phyloP scores from a whole-genome alignment of 345 rosid genomes.

The Psidium guajava region DNA sequence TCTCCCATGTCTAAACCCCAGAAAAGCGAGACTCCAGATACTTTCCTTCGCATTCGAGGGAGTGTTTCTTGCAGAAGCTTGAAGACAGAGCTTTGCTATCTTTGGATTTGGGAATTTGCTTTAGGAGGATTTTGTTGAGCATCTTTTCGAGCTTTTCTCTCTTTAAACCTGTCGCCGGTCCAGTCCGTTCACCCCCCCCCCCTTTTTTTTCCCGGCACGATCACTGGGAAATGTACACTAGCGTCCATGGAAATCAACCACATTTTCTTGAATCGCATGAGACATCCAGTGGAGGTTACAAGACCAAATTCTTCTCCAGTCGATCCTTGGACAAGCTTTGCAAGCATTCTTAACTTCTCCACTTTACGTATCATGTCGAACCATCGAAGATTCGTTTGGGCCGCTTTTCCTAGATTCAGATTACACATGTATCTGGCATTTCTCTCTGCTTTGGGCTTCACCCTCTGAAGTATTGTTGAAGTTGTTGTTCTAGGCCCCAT shows the following conservation, averaged over 20 bases:
- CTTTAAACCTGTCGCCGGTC: neutral
- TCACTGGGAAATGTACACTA: neutral
- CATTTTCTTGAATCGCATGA: neutral
- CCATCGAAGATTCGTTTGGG: neutral
- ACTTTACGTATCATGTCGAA: neutral
- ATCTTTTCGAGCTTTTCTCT: neutral
- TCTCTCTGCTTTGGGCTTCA: neutral
- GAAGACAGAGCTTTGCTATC: neutral
- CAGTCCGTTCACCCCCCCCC: neutral
- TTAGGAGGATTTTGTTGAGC: neutral
- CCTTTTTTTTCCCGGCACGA: neutral
- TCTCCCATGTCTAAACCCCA: neutral
- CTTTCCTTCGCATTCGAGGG: conserved; percentile 16
- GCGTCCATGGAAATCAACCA: neutral
- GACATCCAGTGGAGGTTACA: neutral
- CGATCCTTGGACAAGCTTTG: neutral
- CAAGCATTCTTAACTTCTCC: neutral
- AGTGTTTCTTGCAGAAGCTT: neutral
- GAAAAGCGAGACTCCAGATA: conserved; percentile 15
- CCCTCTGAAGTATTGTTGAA: neutral
- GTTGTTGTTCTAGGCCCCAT: neutral
- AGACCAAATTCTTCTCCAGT: neutral
- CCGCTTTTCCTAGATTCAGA: neutral
- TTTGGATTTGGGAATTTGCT: neutral
- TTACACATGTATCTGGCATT: neutral